These are phyloP conservation scores for Panaeolus cyanescens DNA, from an alignment of 768 basidiomycete species.

Conservation along the genomic window DNA sequence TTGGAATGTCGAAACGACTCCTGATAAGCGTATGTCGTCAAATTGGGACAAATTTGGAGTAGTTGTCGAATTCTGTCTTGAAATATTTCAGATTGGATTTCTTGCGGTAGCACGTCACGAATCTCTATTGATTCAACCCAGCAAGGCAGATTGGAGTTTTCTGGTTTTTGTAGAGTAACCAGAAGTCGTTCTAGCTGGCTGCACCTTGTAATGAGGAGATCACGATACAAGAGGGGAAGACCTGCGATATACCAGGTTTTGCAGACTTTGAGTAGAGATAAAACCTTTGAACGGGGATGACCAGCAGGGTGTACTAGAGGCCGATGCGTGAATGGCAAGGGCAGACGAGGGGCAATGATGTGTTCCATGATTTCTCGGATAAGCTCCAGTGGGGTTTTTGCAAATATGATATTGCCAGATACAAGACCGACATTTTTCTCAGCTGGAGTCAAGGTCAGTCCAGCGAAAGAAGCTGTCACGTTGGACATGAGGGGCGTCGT, in stretches of 20 bases:
- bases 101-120: background rate
- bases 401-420: too few species aligned
- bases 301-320: background rate
- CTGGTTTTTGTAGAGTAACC: background rate
- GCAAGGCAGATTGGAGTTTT: background rate
- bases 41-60: background rate
- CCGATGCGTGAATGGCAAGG: background rate
- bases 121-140: background rate
- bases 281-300: background rate
- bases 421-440: too few species aligned
- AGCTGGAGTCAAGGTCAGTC: too few species aligned
- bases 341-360: background rate
- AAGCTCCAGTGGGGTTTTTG: background rate
- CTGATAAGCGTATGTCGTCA: background rate
- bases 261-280: background rate
- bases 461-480: too few species aligned
- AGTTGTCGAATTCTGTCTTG: background rate
- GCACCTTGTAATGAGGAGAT: background rate
- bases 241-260: background rate
- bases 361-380: background rate
- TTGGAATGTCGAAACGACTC: background rate
- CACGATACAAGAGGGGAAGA: background rate
- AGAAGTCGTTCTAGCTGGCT: background rate
- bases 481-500: too few species aligned
- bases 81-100: background rate